These are phyloP conservation scores for Monosporascus sp. DNA, from an alignment of 2,329 filamentous ascomycete species.

Conservation along the genomic window DNA sequence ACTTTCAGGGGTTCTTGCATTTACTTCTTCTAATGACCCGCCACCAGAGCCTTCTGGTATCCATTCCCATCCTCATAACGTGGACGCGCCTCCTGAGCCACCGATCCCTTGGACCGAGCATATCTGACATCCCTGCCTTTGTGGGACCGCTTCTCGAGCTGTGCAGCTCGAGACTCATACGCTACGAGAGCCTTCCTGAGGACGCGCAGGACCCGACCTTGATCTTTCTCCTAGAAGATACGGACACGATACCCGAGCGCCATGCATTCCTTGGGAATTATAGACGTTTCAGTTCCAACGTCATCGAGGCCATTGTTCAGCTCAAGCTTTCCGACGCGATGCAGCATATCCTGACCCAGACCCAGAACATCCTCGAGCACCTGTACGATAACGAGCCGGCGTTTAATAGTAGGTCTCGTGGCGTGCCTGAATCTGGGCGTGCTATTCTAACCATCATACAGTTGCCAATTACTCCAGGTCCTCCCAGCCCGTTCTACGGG, in stretches of 20 bases:
- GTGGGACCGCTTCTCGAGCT: slow-evolving; percentile 75
- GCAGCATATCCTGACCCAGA: slow-evolving; percentile 75
- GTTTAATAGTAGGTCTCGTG: slow-evolving; percentile 53
- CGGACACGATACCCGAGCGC: slow-evolving; percentile 87
- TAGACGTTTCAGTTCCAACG: slow-evolving; percentile 77
- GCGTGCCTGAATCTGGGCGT: not conserved
- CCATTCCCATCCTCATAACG: slow-evolving; percentile 84
- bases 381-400: slow-evolving; percentile 66
- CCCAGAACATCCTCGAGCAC: slow-evolving; percentile 67
- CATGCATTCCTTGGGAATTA: slow-evolving; percentile 97
- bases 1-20: slow-evolving; percentile 70
- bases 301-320: slow-evolving; percentile 82
- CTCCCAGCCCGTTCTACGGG: slow-evolving; percentile 66
- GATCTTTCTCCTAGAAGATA: slow-evolving; percentile 83
- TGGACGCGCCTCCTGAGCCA: slow-evolving; percentile 81
- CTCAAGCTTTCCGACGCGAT: slow-evolving; percentile 80
- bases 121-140: slow-evolving; percentile 53
- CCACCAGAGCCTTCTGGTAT: slow-evolving; percentile 83
- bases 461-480: slow-evolving; percentile 60
- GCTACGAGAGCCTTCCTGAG: slow-evolving; percentile 81
- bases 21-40: slow-evolving; percentile 75
- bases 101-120: slow-evolving; percentile 57
- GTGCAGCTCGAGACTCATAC: slow-evolving; percentile 76
- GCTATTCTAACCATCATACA: slow-evolving; percentile 21
- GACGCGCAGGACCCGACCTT: slow-evolving; percentile 75